phyloP scores from a whole-genome alignment of 2,329 filamentous ascomycete genomes.

The Fusarium sp. region DNA sequence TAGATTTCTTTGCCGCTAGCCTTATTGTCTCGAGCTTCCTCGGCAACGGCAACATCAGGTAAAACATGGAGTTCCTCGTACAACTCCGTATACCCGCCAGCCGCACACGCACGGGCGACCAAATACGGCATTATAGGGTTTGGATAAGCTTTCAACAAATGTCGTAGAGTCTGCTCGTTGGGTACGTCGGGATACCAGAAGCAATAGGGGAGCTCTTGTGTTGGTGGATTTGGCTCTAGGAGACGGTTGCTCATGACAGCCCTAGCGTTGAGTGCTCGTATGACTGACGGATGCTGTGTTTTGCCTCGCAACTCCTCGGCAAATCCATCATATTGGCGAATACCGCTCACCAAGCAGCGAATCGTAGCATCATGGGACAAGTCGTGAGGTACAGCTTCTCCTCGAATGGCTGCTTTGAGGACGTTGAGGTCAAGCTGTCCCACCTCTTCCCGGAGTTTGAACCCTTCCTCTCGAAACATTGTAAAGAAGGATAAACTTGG shows the following conservation, averaged over 20 bases:
- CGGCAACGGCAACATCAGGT: slow-evolving; percentile 54
- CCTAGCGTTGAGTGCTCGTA: slow-evolving; percentile 45
- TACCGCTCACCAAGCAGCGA: neutral
- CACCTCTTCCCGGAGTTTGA: neutral
- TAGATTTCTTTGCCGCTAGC: slow-evolving; percentile 42
- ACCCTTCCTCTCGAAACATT: neutral
- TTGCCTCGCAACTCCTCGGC: neutral
- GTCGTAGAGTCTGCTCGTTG: slow-evolving; percentile 50
- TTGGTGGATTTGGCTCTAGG: slow-evolving; percentile 37
- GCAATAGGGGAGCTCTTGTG: slow-evolving; percentile 51
- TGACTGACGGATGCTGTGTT: neutral
- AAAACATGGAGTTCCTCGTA: slow-evolving; percentile 52
- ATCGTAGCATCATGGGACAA: neutral
- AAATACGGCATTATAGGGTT: slow-evolving; percentile 53
- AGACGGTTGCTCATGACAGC: slow-evolving; percentile 52
- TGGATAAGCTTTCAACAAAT: slow-evolving; percentile 37
- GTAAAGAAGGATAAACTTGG: neutral
- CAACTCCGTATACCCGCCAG: slow-evolving; percentile 51
- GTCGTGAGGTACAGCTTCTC: neutral
- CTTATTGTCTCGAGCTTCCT: slow-evolving; percentile 52
- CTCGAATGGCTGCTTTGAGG: neutral
- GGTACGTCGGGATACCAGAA: slow-evolving; percentile 56
- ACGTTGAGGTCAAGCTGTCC: neutral
- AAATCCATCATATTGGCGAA: neutral
- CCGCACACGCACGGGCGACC: slow-evolving; percentile 55